Conservation (phyloP, 148 eudicot species). For the Chenopodium suecicum region DNA sequence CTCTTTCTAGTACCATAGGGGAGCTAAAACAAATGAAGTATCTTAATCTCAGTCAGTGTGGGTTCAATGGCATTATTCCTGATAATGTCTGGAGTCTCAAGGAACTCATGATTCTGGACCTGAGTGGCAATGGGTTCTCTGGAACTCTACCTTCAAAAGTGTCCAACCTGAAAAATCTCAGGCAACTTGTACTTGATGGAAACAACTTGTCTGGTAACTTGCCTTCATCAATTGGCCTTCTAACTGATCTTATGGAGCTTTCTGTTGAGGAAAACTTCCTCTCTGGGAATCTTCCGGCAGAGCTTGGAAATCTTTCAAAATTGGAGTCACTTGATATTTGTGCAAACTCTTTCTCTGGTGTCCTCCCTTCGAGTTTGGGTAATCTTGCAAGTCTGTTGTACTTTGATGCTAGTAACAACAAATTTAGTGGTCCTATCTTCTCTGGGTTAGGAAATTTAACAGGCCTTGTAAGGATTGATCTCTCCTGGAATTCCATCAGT, state of each 20-base stretch:
- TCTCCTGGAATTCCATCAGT: constrained; percentile 54
- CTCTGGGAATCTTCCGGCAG: constrained; percentile 67
- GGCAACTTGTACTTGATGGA: constrained; percentile 65
- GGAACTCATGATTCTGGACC: constrained; percentile 63
- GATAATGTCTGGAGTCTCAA: constrained; percentile 52
- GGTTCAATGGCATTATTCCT: constrained; percentile 50
- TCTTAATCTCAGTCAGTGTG: constrained; percentile 77
- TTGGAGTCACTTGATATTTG: constrained; percentile 72
- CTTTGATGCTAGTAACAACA: constrained; percentile 59
- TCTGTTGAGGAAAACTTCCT: constrained; percentile 59
- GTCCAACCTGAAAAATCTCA: constrained; percentile 46
- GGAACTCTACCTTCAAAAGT: constrained; percentile 52
- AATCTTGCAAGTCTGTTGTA: constrained; percentile 50
- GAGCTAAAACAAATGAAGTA: constrained; percentile 49
- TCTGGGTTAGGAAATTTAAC: constrained; percentile 54
- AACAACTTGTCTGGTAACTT: constrained; percentile 66
- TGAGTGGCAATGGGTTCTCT: constrained; percentile 53
- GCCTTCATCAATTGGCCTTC: constrained; percentile 67
- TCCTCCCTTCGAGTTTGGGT: constrained; percentile 60
- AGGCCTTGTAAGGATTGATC: constrained; percentile 55
- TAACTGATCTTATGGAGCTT: constrained; percentile 59
- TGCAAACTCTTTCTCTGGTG: constrained; percentile 65
- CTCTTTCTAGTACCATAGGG: constrained; percentile 52
- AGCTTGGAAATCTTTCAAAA: constrained; percentile 55
- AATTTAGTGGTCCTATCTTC: constrained; percentile 55